These are phyloP conservation scores for Cryptosporidium parvum DNA, from an alignment of 169 alveolate genomes.

Conservation along the genomic window DNA sequence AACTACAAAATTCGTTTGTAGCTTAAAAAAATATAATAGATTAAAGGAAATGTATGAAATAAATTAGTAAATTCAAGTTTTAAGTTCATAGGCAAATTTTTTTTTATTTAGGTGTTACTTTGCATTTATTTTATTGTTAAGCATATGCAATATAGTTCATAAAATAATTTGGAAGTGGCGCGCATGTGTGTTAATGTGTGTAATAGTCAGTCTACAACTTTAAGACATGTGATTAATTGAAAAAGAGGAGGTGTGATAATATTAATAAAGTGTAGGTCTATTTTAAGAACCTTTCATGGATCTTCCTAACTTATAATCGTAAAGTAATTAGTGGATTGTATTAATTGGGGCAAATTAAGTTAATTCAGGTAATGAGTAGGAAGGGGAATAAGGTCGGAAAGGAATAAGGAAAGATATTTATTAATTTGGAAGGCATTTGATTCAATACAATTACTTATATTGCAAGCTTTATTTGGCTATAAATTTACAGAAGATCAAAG, in stretches of 20 bases:
- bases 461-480: neutral
- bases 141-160: neutral
- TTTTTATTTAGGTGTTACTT: neutral
- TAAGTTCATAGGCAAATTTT: neutral
- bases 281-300: neutral
- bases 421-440: neutral
- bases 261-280: constrained; percentile 37
- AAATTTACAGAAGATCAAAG: neutral
- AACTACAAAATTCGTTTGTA: neutral
- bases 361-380: constrained; percentile 19
- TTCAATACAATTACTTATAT: neutral
- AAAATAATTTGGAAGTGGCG: neutral
- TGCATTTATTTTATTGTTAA: neutral
- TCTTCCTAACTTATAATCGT: constrained; percentile 2
- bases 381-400: constrained; percentile 15
- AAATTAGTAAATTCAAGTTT: neutral
- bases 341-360: neutral
- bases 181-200: constrained; percentile 76
- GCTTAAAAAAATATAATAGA: neutral
- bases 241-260: constrained; percentile 65
- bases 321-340: constrained; percentile 1
- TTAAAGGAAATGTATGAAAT: neutral
- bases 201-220: constrained; percentile 9
- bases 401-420: constrained; percentile 2
- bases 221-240: constrained; percentile 61